Conservation (phyloP, 2,329 filamentous ascomycete genomes). For the Grosmannia clavigera region DNA sequence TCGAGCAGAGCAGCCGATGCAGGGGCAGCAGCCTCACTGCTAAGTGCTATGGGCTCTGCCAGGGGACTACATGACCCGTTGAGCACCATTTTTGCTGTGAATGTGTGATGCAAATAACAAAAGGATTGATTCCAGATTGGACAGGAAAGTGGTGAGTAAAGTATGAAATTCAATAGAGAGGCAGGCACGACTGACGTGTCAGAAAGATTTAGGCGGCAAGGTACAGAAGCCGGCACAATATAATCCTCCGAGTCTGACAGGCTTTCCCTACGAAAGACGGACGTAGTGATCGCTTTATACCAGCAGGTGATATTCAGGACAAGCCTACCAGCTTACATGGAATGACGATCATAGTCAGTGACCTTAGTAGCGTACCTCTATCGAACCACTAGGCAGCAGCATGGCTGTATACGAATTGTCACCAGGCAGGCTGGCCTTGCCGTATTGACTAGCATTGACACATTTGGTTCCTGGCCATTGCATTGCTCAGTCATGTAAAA, state of each 20-base stretch:
- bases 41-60: background rate
- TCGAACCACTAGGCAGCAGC: too few species aligned
- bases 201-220: background rate
- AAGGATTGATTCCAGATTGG: background rate
- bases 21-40: slow-evolving; percentile 1
- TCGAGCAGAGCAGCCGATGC: slow-evolving; percentile 35
- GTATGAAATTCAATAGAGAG: too few species aligned
- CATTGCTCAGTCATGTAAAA: too few species aligned
- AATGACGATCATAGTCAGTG: background rate
- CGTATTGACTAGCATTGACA: too few species aligned
- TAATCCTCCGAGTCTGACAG: background rate
- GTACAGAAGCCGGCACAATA: background rate
- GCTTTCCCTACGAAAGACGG: background rate
- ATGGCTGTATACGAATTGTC: too few species aligned
- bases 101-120: background rate
- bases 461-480: too few species aligned
- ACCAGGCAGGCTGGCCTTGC: too few species aligned
- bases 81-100: background rate
- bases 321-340: too few species aligned
- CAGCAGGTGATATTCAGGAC: background rate
- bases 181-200: too few species aligned
- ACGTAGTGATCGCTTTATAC: background rate
- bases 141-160: too few species aligned
- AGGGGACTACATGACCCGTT: background rate
- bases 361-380: too few species aligned